Conservation (phyloP, 169 alveolate genomes). For the Plasmodium inui region DNA sequence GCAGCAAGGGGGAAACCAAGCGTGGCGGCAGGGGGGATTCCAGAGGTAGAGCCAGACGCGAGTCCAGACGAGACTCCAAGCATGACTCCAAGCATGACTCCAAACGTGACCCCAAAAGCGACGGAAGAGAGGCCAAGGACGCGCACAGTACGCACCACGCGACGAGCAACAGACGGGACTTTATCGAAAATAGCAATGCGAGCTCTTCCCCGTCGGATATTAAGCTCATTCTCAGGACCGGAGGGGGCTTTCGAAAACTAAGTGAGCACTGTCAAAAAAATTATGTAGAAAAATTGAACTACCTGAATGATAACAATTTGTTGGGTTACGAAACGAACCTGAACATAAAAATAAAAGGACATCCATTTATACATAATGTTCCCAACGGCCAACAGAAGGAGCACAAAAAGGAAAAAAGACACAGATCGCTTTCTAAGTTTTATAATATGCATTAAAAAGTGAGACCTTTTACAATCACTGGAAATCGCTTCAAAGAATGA, state of each 20-base stretch:
- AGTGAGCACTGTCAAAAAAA: slow-evolving; percentile 56
- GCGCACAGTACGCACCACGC: background rate
- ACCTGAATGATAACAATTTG: slow-evolving; percentile 63
- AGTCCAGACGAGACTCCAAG: background rate
- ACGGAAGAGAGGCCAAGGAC: background rate
- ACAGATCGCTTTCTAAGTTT: slow-evolving; percentile 71
- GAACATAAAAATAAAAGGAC: slow-evolving; percentile 70
- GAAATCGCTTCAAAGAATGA: background rate
- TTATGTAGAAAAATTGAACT: slow-evolving; percentile 69
- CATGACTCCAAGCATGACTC: background rate
- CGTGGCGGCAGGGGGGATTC: background rate
- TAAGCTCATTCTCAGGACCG: slow-evolving; percentile 59
- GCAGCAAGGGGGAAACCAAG: background rate
- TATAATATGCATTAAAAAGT: slow-evolving; percentile 68
- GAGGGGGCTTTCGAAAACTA: slow-evolving; percentile 64
- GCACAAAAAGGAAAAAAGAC: slow-evolving; percentile 68
- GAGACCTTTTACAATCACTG: background rate
- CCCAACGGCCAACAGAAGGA: slow-evolving; percentile 11
- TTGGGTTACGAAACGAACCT: slow-evolving; percentile 70
- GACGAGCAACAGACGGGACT: background rate
- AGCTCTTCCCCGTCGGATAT: slow-evolving; percentile 40
- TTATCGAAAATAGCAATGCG: slow-evolving; percentile 43
- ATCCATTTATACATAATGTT: slow-evolving; percentile 42
- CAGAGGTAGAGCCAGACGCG: background rate
- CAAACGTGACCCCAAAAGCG: background rate